These are phyloP conservation scores for Annulohypoxylon maeteangense DNA, from an alignment of 495 filamentous ascomycete genomes.

Conservation along the genomic window DNA sequence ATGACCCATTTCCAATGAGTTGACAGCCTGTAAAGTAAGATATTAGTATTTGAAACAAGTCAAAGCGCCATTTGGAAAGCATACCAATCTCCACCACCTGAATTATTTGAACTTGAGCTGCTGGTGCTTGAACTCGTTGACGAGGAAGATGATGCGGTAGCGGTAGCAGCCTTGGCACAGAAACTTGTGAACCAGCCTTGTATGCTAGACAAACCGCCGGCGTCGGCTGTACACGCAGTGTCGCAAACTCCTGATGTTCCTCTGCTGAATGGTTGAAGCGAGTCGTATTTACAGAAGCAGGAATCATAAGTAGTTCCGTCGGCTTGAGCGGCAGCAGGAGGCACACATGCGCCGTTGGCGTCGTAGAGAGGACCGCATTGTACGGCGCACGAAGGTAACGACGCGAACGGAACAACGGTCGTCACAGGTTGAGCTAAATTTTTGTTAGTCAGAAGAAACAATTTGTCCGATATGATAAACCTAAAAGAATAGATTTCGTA, in stretches of 20 bases:
- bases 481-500: neutral
- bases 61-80: neutral
- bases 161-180: conserved; percentile 47
- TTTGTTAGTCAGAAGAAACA: conserved; percentile 12
- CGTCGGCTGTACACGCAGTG: conserved; percentile 46
- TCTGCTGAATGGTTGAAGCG: conserved; percentile 54
- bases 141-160: conserved; percentile 41
- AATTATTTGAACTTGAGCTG: conserved; percentile 26
- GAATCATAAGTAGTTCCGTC: conserved; percentile 46
- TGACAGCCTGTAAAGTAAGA: conserved; percentile 53
- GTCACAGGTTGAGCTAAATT: conserved; percentile 45
- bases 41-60: conserved; percentile 9
- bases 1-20: conserved; percentile 67
- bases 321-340: conserved; percentile 49
- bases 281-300: conserved; percentile 61
- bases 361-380: conserved; percentile 63
- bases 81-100: conserved; percentile 46
- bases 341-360: conserved; percentile 65
- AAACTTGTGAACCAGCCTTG: conserved; percentile 62
- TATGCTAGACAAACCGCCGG: conserved; percentile 53
- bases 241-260: conserved; percentile 57
- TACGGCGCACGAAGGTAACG: conserved; percentile 59
- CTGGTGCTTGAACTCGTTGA: conserved; percentile 35
- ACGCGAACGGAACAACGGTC: conserved; percentile 58
- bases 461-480: neutral